Percentiles rank a stretch among this genome's conserved stretches.
These are phyloP conservation scores for Colletotrichum cuscutae DNA, from an alignment of 2,329 filamentous ascomycete species.

Conservation along the genomic window DNA sequence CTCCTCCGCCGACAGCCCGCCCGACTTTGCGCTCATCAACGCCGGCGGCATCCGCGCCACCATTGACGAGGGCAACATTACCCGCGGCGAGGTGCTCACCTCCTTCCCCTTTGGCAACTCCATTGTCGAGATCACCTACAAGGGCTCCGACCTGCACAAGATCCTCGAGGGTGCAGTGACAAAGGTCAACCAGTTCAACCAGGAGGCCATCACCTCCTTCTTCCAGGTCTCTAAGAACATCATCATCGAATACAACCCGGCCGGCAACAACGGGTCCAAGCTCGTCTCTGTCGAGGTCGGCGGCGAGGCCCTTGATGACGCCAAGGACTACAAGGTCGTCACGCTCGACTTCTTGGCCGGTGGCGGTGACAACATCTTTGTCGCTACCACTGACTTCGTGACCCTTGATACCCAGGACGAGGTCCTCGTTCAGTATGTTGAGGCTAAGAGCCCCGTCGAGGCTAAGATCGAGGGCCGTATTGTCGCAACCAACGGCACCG, in stretches of 20 bases:
- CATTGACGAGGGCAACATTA: slow-evolving; percentile 70
- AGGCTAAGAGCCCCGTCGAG: slow-evolving; percentile 58
- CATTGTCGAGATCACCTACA: slow-evolving; percentile 66
- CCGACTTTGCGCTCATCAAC: slow-evolving; percentile 71
- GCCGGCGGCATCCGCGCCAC: slow-evolving; percentile 72
- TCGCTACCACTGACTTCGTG: slow-evolving; percentile 48
- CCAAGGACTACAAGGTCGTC: slow-evolving; percentile 64
- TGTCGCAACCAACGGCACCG: slow-evolving; percentile 32
- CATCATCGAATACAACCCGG: slow-evolving; percentile 66
- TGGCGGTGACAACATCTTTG: slow-evolving; percentile 71
- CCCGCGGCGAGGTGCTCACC: slow-evolving; percentile 70
- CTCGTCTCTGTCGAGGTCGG: slow-evolving; percentile 64
- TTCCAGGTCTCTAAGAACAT: slow-evolving; percentile 70
- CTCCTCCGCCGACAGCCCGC: slow-evolving; percentile 50
- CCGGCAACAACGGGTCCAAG: slow-evolving; percentile 57
- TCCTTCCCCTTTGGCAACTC: slow-evolving; percentile 75
- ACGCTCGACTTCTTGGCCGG: slow-evolving; percentile 72
- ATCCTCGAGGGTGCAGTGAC: slow-evolving; percentile 69
- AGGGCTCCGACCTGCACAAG: slow-evolving; percentile 64
- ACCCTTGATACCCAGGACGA: slow-evolving; percentile 64
- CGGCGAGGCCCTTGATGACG: slow-evolving; percentile 57
- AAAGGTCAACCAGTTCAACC: slow-evolving; percentile 64
- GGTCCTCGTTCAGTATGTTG: slow-evolving; percentile 62
- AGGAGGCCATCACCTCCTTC: slow-evolving; percentile 64
- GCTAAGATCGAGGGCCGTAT: slow-evolving; percentile 61